Conservation (phyloP, 1,284 basidiomycete species). For the Ustilago cynodontis region DNA sequence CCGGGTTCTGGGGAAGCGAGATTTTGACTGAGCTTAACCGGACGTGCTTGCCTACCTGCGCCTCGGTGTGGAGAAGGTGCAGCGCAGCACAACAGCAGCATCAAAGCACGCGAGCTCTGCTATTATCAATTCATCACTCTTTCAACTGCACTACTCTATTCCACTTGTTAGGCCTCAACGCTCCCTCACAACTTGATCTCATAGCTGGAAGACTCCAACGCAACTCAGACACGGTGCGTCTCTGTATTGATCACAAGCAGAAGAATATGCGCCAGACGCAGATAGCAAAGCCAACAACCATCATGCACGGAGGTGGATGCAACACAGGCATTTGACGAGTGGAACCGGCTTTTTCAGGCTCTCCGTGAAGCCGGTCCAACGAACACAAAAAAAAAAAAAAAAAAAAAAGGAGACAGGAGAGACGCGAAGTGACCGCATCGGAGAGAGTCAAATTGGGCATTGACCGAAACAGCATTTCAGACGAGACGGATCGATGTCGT, state of each 20-base stretch:
- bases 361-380: conserved; percentile 23
- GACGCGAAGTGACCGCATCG: conserved; percentile 29
- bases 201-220: too few species aligned
- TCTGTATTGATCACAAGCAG: not conserved
- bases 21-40: conserved; percentile 7
- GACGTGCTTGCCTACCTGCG: conserved; percentile 6
- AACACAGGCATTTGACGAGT: conserved; percentile 1
- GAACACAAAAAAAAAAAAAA: not conserved
- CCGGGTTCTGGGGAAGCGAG: conserved; percentile 7
- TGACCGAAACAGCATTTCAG: conserved; percentile 18
- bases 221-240: not conserved
- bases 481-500: not conserved
- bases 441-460: too few species aligned
- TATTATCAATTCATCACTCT: not conserved
- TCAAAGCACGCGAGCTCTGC: not conserved
- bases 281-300: not conserved
- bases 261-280: not conserved
- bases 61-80: conserved; percentile 9
- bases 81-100: conserved; percentile 1
- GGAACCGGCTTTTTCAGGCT: conserved; percentile 43
- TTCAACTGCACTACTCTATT: not conserved
- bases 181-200: too few species aligned
- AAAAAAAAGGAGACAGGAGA: not conserved
- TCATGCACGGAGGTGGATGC: conserved; percentile 1
- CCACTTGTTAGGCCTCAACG: not conserved